phyloP scores from a whole-genome alignment of 495 filamentous ascomycete genomes.

The Penicillium macrosclerotiorum region DNA sequence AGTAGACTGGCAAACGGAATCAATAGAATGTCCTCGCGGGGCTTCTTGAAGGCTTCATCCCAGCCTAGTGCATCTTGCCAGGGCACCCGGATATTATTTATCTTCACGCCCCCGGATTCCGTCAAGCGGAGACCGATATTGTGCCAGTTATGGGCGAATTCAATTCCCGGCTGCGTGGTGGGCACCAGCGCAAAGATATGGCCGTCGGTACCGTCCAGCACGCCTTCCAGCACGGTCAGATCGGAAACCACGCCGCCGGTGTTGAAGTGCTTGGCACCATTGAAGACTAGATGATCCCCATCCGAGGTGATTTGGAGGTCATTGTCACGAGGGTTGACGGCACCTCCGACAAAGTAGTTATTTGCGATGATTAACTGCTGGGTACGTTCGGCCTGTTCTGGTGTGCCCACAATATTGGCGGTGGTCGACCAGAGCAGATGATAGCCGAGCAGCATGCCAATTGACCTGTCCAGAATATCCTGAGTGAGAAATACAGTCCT shows the following conservation, averaged over 20 bases:
- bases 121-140: slow-evolving; percentile 59
- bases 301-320: slow-evolving; percentile 53
- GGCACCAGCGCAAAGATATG: slow-evolving; percentile 58
- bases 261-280: slow-evolving; percentile 60
- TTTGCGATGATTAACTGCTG: slow-evolving; percentile 52
- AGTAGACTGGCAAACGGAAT: slow-evolving; percentile 51
- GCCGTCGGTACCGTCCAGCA: slow-evolving; percentile 49
- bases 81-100: slow-evolving; percentile 51
- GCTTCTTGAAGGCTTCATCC: slow-evolving; percentile 43
- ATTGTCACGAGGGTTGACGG: slow-evolving; percentile 60
- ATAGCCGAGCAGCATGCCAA: slow-evolving; percentile 60
- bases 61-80: slow-evolving; percentile 61
- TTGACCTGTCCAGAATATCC: no score
- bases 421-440: slow-evolving; percentile 61
- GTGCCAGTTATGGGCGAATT: slow-evolving; percentile 60
- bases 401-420: slow-evolving; percentile 52
- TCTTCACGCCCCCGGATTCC: slow-evolving; percentile 57
- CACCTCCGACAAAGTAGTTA: slow-evolving; percentile 63
- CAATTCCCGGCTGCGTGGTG: slow-evolving; percentile 53
- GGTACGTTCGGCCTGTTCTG: slow-evolving; percentile 52
- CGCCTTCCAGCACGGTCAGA: slow-evolving; percentile 61
- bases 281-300: slow-evolving; percentile 53
- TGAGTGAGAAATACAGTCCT: no score
- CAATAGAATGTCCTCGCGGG: slow-evolving; percentile 40
- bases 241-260: slow-evolving; percentile 61